Base-by-base conservation (phyloP, 495 filamentous ascomycete genomes). In the Letharia lupina region DNA sequence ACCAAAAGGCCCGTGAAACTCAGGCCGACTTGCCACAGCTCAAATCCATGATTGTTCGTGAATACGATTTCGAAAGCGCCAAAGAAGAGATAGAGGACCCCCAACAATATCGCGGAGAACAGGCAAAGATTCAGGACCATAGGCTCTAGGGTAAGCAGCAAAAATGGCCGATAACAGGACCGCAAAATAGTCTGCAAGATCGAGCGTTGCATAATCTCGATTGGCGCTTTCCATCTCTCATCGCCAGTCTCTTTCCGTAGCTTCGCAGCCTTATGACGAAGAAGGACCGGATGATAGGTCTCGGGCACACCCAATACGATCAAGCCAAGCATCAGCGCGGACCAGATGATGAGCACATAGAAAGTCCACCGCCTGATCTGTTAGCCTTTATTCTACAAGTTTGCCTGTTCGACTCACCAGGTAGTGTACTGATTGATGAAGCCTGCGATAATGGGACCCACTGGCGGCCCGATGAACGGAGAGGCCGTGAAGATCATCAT, bases 1-100 rank as follows among this genome's bases (percentile, higher is more conserved):
- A 91, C 81, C 62, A 93, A 82, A 28, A 96, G 78, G 11, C 93
- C 92, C 60, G 92, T 75, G 75, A 98, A 98, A 48, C 85, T 86
- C 42, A 94, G 75, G 11, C 94, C 93, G 5, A 86, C 80, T 74
- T 96, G 89, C 82, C 88, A 93, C 4, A 94, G 79, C 28, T 83
- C 84, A 74, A 98, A 89, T 42, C 84, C 86, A 75, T 97, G 89
- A 60, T 89, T 86, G 42, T 84, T 80, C 23, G 78, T 70, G 73
- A 97, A 98, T 31, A 96, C 87, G 47, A 96, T 75, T 12, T 90
- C 84, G 72, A 96, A 97, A 0, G 93, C 93, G 12, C 93, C 92
- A 73, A 98, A 96, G 79, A 97, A 98, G 9, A 98, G 84, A 71
- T 98, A 97, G 1, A 97, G 77, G 44, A 96, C 87, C 13, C 92